These are phyloP conservation scores for Mucor ambiguus DNA, from an alignment of 371 early-diverging fungal species.

Conservation along the genomic window DNA sequence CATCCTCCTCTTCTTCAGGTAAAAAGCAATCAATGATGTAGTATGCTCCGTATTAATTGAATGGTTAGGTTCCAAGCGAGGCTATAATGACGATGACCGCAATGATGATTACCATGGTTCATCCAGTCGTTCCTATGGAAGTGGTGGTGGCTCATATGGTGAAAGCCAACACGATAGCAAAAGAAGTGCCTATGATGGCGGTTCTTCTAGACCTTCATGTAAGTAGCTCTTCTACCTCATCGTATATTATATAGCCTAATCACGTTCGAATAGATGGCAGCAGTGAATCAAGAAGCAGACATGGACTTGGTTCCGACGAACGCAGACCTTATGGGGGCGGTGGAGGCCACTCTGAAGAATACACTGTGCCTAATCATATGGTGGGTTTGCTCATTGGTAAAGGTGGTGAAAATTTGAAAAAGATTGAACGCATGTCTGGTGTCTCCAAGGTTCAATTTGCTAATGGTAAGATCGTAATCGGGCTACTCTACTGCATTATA, in stretches of 20 bases:
- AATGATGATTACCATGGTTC: constrained; percentile 21
- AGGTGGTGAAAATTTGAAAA: constrained; percentile 80
- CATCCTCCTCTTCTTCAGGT: constrained; percentile 13
- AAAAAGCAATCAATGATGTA: background rate
- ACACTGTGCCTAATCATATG: constrained; percentile 66
- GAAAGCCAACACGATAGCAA: constrained; percentile 37
- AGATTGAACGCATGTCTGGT: constrained; percentile 75
- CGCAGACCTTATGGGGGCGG: constrained; percentile 21
- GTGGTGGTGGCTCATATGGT: constrained; percentile 7
- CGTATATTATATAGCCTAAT: background rate
- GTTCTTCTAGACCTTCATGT: constrained; percentile 39
- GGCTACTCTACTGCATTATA: background rate
- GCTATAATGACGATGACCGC: constrained; percentile 34
- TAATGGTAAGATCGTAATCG: constrained; percentile 40
- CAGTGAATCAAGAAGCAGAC: constrained; percentile 43
- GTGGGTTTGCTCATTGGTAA: constrained; percentile 89
- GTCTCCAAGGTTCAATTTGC: constrained; percentile 70
- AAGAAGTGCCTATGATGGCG: constrained; percentile 46
- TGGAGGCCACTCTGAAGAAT: constrained; percentile 36
- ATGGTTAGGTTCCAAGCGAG: constrained; percentile 36
- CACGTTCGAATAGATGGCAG: constrained; percentile 10
- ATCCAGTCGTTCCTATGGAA: constrained; percentile 24
- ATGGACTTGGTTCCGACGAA: constrained; percentile 61
- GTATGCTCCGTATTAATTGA: background rate
- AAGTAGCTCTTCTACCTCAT: background rate